Conservation (phyloP, 2,329 filamentous ascomycete genomes). For the Trichoderma sp. region DNA sequence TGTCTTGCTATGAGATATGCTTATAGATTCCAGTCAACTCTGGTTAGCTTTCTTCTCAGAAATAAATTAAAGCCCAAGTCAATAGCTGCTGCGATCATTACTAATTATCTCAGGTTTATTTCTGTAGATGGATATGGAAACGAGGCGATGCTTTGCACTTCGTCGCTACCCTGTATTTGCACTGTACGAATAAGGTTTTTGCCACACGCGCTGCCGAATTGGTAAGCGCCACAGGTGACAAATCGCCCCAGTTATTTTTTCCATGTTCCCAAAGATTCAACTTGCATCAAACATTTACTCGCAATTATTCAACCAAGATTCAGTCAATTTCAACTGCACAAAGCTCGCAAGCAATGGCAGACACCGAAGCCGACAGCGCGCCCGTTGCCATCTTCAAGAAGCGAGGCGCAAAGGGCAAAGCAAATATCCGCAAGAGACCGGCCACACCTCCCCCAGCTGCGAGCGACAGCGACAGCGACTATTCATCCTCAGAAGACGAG, state of each 20-base stretch:
- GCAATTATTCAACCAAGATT: not conserved
- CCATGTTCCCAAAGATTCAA: not conserved
- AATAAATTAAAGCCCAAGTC: not conserved
- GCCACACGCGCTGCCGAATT: slow-evolving; percentile 2
- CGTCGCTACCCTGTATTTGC: not conserved
- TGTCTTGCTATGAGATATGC: not conserved
- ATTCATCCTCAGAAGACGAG: slow-evolving; percentile 76
- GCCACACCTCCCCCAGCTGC: slow-evolving; percentile 74
- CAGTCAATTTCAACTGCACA: not conserved
- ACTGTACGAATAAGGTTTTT: not conserved
- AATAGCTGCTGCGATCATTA: not conserved
- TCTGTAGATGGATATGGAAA: not conserved
- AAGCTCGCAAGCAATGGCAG: not conserved
- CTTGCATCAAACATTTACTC: not conserved
- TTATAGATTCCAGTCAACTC: not conserved
- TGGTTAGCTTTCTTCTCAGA: not conserved
- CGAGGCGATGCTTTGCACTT: no score
- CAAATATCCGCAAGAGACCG: slow-evolving; percentile 78
- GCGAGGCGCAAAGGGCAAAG: slow-evolving; percentile 73
- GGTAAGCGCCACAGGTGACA: slow-evolving; percentile 2
- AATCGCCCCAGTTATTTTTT: not conserved
- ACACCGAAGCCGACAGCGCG: slow-evolving; percentile 33
- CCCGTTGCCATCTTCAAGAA: slow-evolving; percentile 82
- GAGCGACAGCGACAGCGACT: slow-evolving; percentile 63
- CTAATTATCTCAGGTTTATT: not conserved